Conservation (phyloP, 768 basidiomycete species). For the Fistulinella prunicolor region DNA sequence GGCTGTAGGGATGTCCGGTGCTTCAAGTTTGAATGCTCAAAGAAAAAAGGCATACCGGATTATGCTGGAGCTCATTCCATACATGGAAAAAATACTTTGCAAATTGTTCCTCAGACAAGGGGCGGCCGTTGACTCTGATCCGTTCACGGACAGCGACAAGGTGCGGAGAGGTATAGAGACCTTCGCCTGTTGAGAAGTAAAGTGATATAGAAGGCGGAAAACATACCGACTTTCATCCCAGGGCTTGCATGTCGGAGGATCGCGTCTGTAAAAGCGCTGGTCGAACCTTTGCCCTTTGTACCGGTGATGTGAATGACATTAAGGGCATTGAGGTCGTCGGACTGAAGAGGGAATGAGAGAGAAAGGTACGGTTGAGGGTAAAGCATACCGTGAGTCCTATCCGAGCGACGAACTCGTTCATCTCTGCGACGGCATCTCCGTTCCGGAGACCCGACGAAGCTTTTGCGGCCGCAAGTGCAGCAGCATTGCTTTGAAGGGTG, state of each 20-base stretch:
- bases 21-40: not conserved
- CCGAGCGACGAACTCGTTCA: slow-evolving; percentile 82
- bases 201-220: not conserved
- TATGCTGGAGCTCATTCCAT: slow-evolving; percentile 82
- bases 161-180: slow-evolving; percentile 96
- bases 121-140: slow-evolving; percentile 88
- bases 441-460: slow-evolving; percentile 58
- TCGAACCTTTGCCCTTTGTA: slow-evolving; percentile 98
- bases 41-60: slow-evolving; percentile 43
- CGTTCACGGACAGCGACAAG: slow-evolving; percentile 94
- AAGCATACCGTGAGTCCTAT: slow-evolving; percentile 79
- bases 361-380: not conserved
- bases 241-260: slow-evolving; percentile 76
- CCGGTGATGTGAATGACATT: slow-evolving; percentile 97
- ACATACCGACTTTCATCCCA: slow-evolving; percentile 76
- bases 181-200: slow-evolving; percentile 37
- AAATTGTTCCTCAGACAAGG: slow-evolving; percentile 86
- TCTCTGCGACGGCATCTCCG: slow-evolving; percentile 74
- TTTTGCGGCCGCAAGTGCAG: slow-evolving; percentile 80
- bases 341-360: slow-evolving; percentile 42
- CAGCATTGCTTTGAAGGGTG: slow-evolving; percentile 88
- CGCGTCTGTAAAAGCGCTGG: slow-evolving; percentile 88
- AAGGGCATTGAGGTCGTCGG: slow-evolving; percentile 76
- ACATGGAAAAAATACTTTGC: slow-evolving; percentile 93
- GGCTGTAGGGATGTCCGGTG: slow-evolving; percentile 38